Evolutionary conservation across 805 yeast genomes (phyloP).

Genomic region (Myxozyma melibiosi): DNA sequence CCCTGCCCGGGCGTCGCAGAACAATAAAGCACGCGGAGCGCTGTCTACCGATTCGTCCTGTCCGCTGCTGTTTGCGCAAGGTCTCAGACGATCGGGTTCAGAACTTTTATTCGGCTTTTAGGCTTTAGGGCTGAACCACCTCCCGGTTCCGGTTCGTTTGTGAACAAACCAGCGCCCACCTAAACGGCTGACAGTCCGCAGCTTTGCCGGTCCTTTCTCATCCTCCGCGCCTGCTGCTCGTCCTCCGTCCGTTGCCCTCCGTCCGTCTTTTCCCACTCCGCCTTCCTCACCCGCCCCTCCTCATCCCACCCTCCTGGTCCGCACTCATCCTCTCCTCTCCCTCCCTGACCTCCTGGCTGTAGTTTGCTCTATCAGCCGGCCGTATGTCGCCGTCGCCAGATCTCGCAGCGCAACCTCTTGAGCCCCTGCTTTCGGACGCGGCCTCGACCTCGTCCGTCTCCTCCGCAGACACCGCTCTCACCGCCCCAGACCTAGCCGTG

Average conservation of each 20-base stretch:
- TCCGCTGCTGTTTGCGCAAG: too few species aligned
- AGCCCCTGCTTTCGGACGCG: constrained; percentile 18
- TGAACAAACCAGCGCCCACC: constrained; percentile 13
- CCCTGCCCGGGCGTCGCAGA: too few species aligned
- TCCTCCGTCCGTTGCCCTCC: neutral
- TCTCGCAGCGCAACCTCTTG: constrained; percentile 6
- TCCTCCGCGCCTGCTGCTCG: neutral
- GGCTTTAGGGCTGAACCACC: too few species aligned
- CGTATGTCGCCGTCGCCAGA: constrained; percentile 7
- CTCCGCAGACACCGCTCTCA: constrained; percentile 20
- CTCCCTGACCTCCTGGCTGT: neutral
- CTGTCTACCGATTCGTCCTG: too few species aligned
- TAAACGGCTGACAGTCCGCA: constrained; percentile 3
- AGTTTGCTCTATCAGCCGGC: neutral
- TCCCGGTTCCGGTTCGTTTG: constrained; percentile 7
- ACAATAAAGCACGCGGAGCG: too few species aligned
- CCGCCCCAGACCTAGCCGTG: constrained; percentile 13
- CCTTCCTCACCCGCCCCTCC: neutral
- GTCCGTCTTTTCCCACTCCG: neutral
- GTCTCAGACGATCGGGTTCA: too few species aligned
- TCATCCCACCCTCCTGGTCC: neutral
- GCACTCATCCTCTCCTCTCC: neutral
- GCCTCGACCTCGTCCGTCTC: constrained; percentile 16
- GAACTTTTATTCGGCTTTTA: too few species aligned
- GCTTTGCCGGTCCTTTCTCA: neutral